Conservation (phyloP, 1,284 basidiomycete genomes). For the Apiotrichum gracile region DNA sequence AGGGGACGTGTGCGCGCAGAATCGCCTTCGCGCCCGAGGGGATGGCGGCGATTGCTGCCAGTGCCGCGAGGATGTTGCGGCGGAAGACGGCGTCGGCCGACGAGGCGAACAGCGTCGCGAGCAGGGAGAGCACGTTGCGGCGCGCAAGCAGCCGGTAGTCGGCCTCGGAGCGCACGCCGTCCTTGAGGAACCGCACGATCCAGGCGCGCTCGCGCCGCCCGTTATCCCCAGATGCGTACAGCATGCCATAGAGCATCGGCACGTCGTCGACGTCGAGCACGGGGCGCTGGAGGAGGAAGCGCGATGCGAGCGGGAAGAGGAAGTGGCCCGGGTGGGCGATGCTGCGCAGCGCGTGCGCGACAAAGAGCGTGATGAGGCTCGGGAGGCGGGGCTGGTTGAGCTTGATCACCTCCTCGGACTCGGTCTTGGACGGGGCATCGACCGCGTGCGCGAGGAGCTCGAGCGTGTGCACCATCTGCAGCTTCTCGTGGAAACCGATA, state of each 20-base stretch:
- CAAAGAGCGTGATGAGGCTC: slow-evolving; percentile 69
- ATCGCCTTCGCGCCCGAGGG: slow-evolving; percentile 61
- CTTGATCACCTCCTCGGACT: slow-evolving; percentile 6
- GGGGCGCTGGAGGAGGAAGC: slow-evolving; percentile 78
- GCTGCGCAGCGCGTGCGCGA: slow-evolving; percentile 69
- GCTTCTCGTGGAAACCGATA: slow-evolving; percentile 66
- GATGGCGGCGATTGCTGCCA: slow-evolving; percentile 65
- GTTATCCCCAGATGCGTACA: slow-evolving; percentile 65
- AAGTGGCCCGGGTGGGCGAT: slow-evolving; percentile 73
- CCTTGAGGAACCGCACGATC: slow-evolving; percentile 78
- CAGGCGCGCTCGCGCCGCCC: slow-evolving; percentile 80
- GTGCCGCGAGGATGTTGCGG: slow-evolving; percentile 51
- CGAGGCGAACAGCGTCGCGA: slow-evolving; percentile 72
- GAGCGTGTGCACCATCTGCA: slow-evolving; percentile 70
- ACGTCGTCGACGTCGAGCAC: slow-evolving; percentile 68
- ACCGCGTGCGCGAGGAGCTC: slow-evolving; percentile 62
- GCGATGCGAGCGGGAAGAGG: slow-evolving; percentile 69
- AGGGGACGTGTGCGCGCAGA: slow-evolving; percentile 62
- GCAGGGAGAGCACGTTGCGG: slow-evolving; percentile 78
- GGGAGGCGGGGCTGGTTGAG: slow-evolving; percentile 49
- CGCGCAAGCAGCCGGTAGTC: slow-evolving; percentile 79
- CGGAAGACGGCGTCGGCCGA: slow-evolving; percentile 55
- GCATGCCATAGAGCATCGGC: slow-evolving; percentile 75
- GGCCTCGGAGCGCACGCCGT: slow-evolving; percentile 61
- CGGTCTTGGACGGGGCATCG: slow-evolving; percentile 27